phyloP scores from a whole-genome alignment of 345 rosid species.

The Moricandia moricandioides region DNA sequence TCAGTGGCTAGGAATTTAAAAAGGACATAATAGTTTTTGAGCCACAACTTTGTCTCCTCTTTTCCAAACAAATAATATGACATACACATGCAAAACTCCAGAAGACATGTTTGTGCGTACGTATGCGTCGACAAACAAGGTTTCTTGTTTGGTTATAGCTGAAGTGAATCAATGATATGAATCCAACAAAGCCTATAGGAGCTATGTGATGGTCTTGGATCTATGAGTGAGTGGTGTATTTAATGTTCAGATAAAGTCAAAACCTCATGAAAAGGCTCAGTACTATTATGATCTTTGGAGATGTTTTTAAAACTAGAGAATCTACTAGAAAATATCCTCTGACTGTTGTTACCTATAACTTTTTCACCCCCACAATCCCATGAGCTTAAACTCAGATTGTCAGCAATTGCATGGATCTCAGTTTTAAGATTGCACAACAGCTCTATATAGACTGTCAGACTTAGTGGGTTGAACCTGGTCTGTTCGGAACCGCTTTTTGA shows the following conservation, averaged over 20 bases:
- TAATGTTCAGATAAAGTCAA: conserved; percentile 10
- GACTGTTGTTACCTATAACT: conserved; percentile 22
- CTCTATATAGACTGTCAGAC: neutral
- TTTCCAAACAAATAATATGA: conserved; percentile 25
- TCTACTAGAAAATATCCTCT: conserved; percentile 19
- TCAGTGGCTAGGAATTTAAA: conserved; percentile 7
- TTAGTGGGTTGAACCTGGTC: conserved; percentile 3
- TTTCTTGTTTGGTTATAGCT: conserved; percentile 27
- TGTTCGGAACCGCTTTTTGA: neutral
- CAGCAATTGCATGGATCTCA: conserved; percentile 11
- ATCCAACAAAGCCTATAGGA: conserved; percentile 23
- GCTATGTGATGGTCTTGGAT: conserved; percentile 15
- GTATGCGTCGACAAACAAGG: neutral
- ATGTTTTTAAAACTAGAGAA: conserved; percentile 9
- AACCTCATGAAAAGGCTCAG: conserved; percentile 12
- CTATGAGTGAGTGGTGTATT: conserved; percentile 13
- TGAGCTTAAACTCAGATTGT: conserved; percentile 10
- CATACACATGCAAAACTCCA: conserved; percentile 10
- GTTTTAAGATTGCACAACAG: neutral
- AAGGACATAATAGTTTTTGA: conserved; percentile 24
- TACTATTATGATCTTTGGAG: neutral
- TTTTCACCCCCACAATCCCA: conserved; percentile 11
- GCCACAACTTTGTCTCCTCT: conserved; percentile 37
- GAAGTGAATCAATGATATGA: conserved; percentile 10
- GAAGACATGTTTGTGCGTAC: conserved; percentile 6